Percentiles rank a stretch among this genome's conserved stretches.
These are phyloP conservation scores for Triticum urartu DNA, from an alignment of 176 grass and related monocot species.

Conservation along the genomic window DNA sequence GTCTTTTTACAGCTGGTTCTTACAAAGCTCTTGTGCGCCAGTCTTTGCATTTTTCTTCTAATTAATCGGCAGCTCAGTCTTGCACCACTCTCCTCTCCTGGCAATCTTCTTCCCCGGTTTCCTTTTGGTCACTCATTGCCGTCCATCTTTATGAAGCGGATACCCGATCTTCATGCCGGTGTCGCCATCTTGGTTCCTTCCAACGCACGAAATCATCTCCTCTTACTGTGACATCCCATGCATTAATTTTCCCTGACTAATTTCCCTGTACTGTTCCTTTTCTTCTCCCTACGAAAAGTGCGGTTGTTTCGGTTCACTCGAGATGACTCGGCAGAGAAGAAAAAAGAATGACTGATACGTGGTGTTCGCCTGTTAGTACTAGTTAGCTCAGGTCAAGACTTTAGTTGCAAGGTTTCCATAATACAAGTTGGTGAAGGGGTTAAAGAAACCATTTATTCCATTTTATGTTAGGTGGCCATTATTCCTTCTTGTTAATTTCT, in stretches of 20 bases:
- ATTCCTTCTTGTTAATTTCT: slow-evolving; percentile 18
- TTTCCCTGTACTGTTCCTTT: background rate
- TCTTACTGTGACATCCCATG: slow-evolving; percentile 27
- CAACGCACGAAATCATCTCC: slow-evolving; percentile 26
- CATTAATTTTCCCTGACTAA: slow-evolving; percentile 15
- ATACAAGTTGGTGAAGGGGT: slow-evolving; percentile 26
- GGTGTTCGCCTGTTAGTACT: background rate
- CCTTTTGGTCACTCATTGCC: background rate
- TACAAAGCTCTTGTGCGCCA: too few species aligned
- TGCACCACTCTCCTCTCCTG: too few species aligned
- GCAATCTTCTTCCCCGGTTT: background rate
- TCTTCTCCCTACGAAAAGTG: background rate
- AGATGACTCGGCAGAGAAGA: background rate
- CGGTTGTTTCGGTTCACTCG: slow-evolving; percentile 8
- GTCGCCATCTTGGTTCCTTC: slow-evolving; percentile 43
- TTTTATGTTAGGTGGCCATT: slow-evolving; percentile 11
- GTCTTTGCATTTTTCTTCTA: too few species aligned
- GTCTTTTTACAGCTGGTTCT: too few species aligned
- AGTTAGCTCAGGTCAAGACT: background rate
- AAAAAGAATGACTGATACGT: background rate
- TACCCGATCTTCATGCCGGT: slow-evolving; percentile 20
- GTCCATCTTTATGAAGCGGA: background rate
- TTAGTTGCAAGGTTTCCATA: slow-evolving; percentile 26
- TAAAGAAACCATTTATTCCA: background rate
- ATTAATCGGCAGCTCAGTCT: too few species aligned